Evolutionary conservation across 345 rosid genomes (phyloP).

Genomic region (Laguncularia racemosa): DNA sequence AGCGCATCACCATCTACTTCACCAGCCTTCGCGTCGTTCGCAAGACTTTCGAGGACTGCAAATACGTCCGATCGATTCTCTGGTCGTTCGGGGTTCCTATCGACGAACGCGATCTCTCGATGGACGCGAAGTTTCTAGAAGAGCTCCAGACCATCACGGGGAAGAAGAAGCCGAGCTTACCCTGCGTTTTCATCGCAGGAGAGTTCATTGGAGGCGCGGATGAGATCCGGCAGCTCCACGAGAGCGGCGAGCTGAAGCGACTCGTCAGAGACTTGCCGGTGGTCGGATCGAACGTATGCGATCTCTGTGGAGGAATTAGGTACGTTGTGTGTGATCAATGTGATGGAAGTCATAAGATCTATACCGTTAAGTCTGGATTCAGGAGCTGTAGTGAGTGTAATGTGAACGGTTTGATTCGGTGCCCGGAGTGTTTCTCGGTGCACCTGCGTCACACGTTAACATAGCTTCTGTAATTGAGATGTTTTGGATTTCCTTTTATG

Average conservation of each 20-base stretch:
- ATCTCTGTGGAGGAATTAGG: constrained; percentile 33
- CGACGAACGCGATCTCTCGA: constrained; percentile 78
- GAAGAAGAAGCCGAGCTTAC: constrained; percentile 12
- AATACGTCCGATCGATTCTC: constrained; percentile 49
- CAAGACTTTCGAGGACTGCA: constrained; percentile 70
- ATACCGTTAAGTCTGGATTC: constrained; percentile 24
- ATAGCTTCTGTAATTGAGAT: too few relatives aligned
- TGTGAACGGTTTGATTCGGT: constrained; percentile 31
- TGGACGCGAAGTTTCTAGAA: constrained; percentile 46
- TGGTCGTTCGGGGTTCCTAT: constrained; percentile 36
- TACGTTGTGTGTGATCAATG: constrained; percentile 28
- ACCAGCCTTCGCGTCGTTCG: constrained; percentile 76
- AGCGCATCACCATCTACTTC: constrained; percentile 51
- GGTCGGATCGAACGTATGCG: constrained; percentile 10
- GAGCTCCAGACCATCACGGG: constrained; percentile 47
- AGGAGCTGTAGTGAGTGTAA: constrained; percentile 28
- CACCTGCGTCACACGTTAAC: too few relatives aligned
- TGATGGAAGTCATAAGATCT: constrained; percentile 47
- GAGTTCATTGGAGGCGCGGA: constrained; percentile 26
- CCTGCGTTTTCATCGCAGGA: constrained; percentile 31
- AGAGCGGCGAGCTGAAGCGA: constrained; percentile 32
- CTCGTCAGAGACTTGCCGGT: constrained; percentile 16
- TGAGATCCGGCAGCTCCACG: constrained; percentile 23
- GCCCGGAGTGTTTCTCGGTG: constrained; percentile 10
- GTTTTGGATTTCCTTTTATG: too few relatives aligned